Percentiles rank a stretch among this genome's conserved stretches.
Evolutionary conservation across 2,329 filamentous ascomycete genomes (phyloP).

Genomic region (Ceratocystis albifundus): DNA sequence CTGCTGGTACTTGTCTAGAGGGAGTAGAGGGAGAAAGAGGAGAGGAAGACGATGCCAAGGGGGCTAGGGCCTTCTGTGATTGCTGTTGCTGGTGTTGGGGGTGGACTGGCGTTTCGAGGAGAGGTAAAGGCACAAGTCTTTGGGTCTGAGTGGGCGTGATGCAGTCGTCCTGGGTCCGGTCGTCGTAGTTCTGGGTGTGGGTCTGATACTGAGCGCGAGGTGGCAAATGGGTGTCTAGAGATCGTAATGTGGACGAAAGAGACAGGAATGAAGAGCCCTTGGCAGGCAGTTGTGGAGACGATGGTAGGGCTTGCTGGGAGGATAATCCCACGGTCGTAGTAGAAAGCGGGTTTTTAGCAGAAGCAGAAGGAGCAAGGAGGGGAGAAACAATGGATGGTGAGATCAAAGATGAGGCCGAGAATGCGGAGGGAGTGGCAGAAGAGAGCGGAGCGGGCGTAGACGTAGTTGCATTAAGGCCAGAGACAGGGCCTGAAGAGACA

Average conservation of each 20-base stretch:
- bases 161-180: slow-evolving; percentile 4
- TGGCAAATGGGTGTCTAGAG: slow-evolving; percentile 10
- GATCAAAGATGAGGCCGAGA: slow-evolving; percentile 18
- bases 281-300: slow-evolving; percentile 12
- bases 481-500: slow-evolving; percentile 23
- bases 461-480: slow-evolving; percentile 22
- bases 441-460: slow-evolving; percentile 24
- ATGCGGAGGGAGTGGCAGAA: slow-evolving; percentile 22
- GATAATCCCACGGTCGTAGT: slow-evolving; percentile 20
- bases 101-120: neutral
- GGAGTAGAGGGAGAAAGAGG: slow-evolving; percentile 7
- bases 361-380: slow-evolving; percentile 7
- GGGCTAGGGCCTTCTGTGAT: neutral
- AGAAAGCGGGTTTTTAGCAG: slow-evolving; percentile 15
- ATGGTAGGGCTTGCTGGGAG: slow-evolving; percentile 16
- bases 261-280: slow-evolving; percentile 13
- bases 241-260: slow-evolving; percentile 16
- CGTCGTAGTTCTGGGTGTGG: neutral
- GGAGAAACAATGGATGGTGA: slow-evolving; percentile 2
- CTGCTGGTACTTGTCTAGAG: neutral
- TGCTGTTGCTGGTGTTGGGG: slow-evolving; percentile 6
- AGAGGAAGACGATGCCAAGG: neutral
- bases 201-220: neutral
- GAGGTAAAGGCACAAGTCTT: neutral
- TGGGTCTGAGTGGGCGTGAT: neutral